These are phyloP conservation scores for Aspergillus sojae DNA, from an alignment of 2,329 filamentous ascomycete species.

Conservation along the genomic window DNA sequence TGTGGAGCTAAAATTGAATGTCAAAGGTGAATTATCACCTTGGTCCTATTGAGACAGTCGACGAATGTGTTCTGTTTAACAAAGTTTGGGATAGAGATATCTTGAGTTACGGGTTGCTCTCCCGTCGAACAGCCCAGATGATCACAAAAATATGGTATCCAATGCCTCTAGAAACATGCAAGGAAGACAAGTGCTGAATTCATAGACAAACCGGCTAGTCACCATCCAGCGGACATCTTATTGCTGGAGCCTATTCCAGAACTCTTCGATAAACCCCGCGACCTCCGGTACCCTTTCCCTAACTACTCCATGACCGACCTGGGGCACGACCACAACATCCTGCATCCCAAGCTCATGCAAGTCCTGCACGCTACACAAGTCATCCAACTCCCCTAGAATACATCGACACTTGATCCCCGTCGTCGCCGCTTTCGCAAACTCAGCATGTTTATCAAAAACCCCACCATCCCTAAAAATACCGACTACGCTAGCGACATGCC, in stretches of 20 bases:
- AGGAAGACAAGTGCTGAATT: no score
- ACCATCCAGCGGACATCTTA: background rate
- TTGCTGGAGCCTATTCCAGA: conserved; percentile 30
- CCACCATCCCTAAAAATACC: conserved; percentile 52
- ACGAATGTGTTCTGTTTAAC: no score
- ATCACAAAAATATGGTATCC: no score
- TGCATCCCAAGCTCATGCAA: conserved; percentile 36
- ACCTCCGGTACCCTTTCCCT: conserved; percentile 42
- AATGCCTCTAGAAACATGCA: no score
- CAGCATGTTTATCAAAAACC: conserved; percentile 41
- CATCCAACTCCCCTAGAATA: conserved; percentile 43
- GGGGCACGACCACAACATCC: conserved; percentile 40
- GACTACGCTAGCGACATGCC: conserved; percentile 51
- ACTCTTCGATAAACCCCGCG: conserved; percentile 31
- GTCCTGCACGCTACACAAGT: conserved; percentile 35
- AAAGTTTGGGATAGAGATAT: no score
- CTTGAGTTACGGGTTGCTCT: no score
- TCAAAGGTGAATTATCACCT: no score
- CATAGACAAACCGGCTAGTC: no score
- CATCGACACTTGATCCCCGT: conserved; percentile 30
- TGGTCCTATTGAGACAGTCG: no score
- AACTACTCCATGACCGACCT: conserved; percentile 46
- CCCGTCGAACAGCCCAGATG: no score
- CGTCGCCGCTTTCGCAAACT: conserved; percentile 32
- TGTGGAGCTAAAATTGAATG: no score